Evolutionary conservation across 2,329 filamentous ascomycete species (phyloP), one percentile per base, ranked within the genome.

Genomic region (Akanthomyces dipterigenus): DNA sequence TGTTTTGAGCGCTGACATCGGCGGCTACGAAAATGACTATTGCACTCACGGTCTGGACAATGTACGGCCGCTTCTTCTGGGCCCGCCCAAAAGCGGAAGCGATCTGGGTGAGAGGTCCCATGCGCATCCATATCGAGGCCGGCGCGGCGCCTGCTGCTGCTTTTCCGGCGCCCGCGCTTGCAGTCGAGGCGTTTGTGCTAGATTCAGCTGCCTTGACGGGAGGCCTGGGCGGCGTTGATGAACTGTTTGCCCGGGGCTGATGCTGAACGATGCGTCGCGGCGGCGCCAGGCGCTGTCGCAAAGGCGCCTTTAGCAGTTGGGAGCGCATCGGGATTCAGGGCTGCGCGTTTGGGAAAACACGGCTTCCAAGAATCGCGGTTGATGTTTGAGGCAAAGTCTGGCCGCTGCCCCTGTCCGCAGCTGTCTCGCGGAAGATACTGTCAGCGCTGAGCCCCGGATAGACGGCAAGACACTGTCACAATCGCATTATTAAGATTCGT

Each of bases 11-110:
- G 49, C 85, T 87, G 60, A 95, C 66, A 73, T 96, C 92, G 9
- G 89, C 90, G 55, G 85, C 82, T 43, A 93, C 80, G 70, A 92
- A 96, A 63, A 96, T 91, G 43, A 90, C 80, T 50, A 96, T 74
- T 46, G 89, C 86, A 67, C 85, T 91, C 65, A 82, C 80, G 63
- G 96, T 72, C 77, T 97, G 93, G 11, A 91, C 96, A n/a, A 82
- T 76, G 70, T 91, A 90, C 0, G 93, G 93, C 55, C 87, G 79
- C 55, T 82, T 81, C 56, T 84, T 78, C 75, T 96, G 91, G 51
- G 86, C 83, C 24, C 87, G 82, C 18, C 83, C 86, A 71, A 95
- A 96, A 0, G 80, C 80, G 65, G 80, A 73, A 22, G 79, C 80
- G 0, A 76, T 75, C 38, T 76, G 75, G 3, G 83, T 85, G 60